phyloP scores from a whole-genome alignment of 2,329 filamentous ascomycete species.

The Cytospora mali region DNA sequence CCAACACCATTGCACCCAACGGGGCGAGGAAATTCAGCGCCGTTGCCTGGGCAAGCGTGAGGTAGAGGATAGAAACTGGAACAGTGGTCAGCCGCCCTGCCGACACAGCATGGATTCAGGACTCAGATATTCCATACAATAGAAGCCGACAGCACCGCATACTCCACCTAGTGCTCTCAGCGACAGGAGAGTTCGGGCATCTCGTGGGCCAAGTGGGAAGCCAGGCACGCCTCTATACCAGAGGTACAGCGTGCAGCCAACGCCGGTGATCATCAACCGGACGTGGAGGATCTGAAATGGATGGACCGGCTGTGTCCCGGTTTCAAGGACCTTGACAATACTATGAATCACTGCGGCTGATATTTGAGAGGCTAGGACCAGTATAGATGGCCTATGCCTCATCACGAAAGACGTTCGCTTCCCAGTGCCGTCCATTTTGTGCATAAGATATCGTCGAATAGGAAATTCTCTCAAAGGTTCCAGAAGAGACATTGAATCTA shows the following conservation, averaged over 20 bases:
- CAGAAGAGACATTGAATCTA: background rate
- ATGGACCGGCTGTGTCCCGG: conserved; percentile 7
- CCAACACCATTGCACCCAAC: conserved; percentile 76
- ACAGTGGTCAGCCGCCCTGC: conserved; percentile 56
- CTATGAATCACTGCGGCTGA: conserved; percentile 22
- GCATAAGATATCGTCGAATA: background rate
- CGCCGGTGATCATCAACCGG: conserved; percentile 73
- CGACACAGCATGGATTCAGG: background rate
- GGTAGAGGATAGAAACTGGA: conserved; percentile 69
- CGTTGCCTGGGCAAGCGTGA: conserved; percentile 83
- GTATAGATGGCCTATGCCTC: conserved; percentile 20
- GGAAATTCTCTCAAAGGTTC: background rate
- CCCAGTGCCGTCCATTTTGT: background rate
- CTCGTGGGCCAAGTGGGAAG: conserved; percentile 69
- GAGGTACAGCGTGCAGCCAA: conserved; percentile 73
- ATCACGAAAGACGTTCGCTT: conserved; percentile 4
- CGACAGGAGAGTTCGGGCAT: conserved; percentile 69
- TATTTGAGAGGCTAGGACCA: conserved; percentile 24
- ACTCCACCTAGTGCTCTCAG: conserved; percentile 70
- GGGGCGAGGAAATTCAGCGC: conserved; percentile 88
- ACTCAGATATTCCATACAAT: conserved; percentile 5
- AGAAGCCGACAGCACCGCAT: conserved; percentile 73
- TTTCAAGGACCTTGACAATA: conserved; percentile 23
- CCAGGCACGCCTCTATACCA: conserved; percentile 67
- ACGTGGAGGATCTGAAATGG: conserved; percentile 64